Base-by-base conservation (phyloP, 768 basidiomycete species). In the Suillus spraguei region DNA sequence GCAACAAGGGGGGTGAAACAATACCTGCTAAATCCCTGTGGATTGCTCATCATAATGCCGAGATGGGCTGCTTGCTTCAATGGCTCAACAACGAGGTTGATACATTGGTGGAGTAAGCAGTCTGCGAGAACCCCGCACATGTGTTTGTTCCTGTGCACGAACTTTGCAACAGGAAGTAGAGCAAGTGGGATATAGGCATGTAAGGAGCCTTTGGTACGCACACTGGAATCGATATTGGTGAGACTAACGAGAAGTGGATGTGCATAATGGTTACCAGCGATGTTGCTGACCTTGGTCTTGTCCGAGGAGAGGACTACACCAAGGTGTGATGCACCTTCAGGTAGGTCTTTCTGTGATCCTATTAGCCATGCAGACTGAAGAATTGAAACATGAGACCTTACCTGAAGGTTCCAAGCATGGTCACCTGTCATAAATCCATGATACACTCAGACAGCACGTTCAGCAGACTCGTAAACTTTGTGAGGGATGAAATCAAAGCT, bases 251-350 rank as follows among this genome's bases (percentile, higher is more conserved):
- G 52, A 5, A 70, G 24, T 0, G 64, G 66, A 41, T 66, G 65
- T 10, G 67, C 53, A 22, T 59, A 41, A 28, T 20, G 16, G 24
- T 68, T 61, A 17, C 63, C 61, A 11, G 41, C 47, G 28, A 64
- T 56, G n/a, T 49, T 42, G 5, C 54, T 61, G 8, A 64, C 46
- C 64, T 69, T 68, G 20, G 77, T 76, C 63, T 77, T 78, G 63
- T 78, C 75, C 0, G 71, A 75, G 22, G 72, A 71, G 4, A 71
- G 53, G n/a, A 78, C 67, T 1, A 69, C 64, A 6, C 77, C 74
- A 11, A 78, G 65, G 24, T 78, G 63, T 4, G 75, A 75, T 0
- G 69, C 66, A 7, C 72, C 75, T 4, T 50, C 28, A 7, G 70
- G 72, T 16, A 76, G 53, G 42, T 63, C 50, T 8, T 62, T 54